A percentile compares a stretch with the other conserved stretches of the same genome.
phyloP scores from a whole-genome alignment of 2,329 filamentous ascomycete species.

The Fonsecaea multimorphosa region DNA sequence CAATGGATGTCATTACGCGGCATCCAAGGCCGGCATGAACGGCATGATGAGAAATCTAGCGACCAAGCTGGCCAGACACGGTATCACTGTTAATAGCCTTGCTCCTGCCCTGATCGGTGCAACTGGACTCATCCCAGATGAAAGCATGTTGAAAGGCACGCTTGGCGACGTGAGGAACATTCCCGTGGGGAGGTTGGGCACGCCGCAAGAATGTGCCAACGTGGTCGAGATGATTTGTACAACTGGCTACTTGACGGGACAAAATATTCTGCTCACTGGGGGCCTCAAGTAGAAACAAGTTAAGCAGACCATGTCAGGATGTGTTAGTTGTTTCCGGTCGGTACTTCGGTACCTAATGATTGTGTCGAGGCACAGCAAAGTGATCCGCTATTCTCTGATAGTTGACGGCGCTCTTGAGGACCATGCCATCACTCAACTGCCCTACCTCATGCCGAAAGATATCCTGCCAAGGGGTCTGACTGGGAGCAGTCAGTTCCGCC shows the following conservation, averaged over 20 bases:
- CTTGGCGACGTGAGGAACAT: constrained; percentile 66
- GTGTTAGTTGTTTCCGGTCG: too few species aligned
- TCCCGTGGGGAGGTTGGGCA: constrained; percentile 63
- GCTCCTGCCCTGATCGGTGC: constrained; percentile 71
- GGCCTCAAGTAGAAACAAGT: constrained; percentile 45
- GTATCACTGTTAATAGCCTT: constrained; percentile 71
- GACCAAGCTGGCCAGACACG: constrained; percentile 63
- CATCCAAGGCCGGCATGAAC: constrained; percentile 66
- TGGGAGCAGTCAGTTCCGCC: constrained; percentile 49
- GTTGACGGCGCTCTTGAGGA: constrained; percentile 53
- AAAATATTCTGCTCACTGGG: constrained; percentile 60
- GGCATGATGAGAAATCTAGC: constrained; percentile 70
- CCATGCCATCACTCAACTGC: constrained; percentile 56
- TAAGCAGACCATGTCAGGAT: too few species aligned
- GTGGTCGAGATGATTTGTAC: constrained; percentile 65
- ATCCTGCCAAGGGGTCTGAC: constrained; percentile 60
- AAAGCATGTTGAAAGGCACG: constrained; percentile 56
- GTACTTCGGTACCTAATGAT: constrained; percentile 46
- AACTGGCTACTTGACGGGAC: constrained; percentile 65
- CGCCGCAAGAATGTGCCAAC: constrained; percentile 65
- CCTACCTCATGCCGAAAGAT: constrained; percentile 57
- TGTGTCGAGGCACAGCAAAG: constrained; percentile 51
- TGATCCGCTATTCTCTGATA: constrained; percentile 56
- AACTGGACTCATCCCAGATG: constrained; percentile 67
- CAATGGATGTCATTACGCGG: constrained; percentile 62